Conservation (phyloP, 2,329 filamentous ascomycete genomes). For the Trichophyton equinum region DNA sequence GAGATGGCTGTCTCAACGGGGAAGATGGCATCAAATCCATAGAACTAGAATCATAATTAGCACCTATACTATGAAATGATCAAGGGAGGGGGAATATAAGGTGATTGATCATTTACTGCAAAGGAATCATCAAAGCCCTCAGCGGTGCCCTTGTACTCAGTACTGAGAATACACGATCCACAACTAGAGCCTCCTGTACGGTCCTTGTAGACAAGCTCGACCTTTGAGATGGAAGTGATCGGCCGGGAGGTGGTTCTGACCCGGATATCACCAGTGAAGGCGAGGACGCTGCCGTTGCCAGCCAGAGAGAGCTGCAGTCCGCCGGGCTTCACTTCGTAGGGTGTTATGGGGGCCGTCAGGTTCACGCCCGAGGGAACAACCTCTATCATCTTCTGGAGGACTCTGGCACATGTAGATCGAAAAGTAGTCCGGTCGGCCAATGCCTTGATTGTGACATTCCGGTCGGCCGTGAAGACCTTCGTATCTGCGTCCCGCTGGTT, state of each 20-base stretch:
- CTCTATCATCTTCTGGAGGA: constrained; percentile 12
- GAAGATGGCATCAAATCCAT: constrained; percentile 7
- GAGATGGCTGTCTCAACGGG: constrained; percentile 8
- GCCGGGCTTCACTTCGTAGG: constrained; percentile 10
- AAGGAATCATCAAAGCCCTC: constrained; percentile 11
- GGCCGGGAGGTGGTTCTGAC: constrained; percentile 10
- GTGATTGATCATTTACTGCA: constrained; percentile 3
- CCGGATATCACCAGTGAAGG: constrained; percentile 10
- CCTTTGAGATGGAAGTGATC: constrained; percentile 4
- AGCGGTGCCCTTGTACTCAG: constrained; percentile 7
- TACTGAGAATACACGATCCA: constrained; percentile 6
- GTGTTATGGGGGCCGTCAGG: constrained; percentile 8
- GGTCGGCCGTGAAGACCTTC: constrained; percentile 10
- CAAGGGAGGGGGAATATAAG: background rate
- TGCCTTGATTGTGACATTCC: constrained; percentile 8
- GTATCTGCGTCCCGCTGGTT: constrained; percentile 11
- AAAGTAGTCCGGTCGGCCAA: constrained; percentile 7
- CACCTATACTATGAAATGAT: background rate
- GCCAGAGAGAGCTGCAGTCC: constrained; percentile 7
- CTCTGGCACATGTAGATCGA: constrained; percentile 5
- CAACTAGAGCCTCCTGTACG: constrained; percentile 8
- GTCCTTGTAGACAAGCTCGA: constrained; percentile 8
- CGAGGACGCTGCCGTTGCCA: constrained; percentile 7
- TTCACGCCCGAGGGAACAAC: constrained; percentile 8
- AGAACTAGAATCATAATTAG: constrained; percentile 4